These are phyloP conservation scores for Corylus heterophylla DNA, from an alignment of 306 rosid genomes.

Conservation along the genomic window DNA sequence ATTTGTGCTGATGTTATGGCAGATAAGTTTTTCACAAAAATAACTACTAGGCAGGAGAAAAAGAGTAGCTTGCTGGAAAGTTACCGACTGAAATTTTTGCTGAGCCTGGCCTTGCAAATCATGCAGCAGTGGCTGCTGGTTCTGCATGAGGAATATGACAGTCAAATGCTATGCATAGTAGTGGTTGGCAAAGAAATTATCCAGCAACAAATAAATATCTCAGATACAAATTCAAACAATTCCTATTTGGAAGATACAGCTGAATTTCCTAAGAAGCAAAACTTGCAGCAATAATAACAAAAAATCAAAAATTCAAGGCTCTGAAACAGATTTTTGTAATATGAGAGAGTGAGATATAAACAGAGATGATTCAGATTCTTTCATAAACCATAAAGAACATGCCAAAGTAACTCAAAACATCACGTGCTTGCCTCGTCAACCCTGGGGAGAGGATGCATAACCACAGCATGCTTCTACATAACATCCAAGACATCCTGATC, in stretches of 20 bases:
- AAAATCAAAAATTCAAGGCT: not conserved
- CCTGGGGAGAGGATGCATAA: conserved; percentile 95
- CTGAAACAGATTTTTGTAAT: not conserved
- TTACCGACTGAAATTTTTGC: conserved; percentile 46
- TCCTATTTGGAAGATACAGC: not conserved
- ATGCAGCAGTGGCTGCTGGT: conserved; percentile 38
- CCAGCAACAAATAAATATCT: not conserved
- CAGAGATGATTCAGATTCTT: not conserved
- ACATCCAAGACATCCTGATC: conserved; percentile 55
- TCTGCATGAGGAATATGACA: conserved; percentile 28
- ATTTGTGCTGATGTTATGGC: no score
- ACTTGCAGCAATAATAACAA: not conserved
- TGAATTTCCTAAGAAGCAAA: not conserved
- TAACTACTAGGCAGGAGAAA: not conserved
- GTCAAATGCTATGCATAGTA: not conserved
- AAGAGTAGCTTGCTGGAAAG: not conserved
- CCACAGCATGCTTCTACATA: conserved; percentile 75
- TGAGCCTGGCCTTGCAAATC: conserved; percentile 50
- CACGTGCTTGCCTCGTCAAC: conserved; percentile 66
- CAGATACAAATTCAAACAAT: not conserved
- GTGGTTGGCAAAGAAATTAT: not conserved
- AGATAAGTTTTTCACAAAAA: not conserved
- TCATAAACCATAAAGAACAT: not conserved
- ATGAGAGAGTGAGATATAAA: not conserved
- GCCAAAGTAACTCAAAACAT: not conserved